Evolutionary conservation across 139 green algal genomes (phyloP), one percentile per base, ranked within the genome.

Genomic region (Bryopsis sp.): DNA sequence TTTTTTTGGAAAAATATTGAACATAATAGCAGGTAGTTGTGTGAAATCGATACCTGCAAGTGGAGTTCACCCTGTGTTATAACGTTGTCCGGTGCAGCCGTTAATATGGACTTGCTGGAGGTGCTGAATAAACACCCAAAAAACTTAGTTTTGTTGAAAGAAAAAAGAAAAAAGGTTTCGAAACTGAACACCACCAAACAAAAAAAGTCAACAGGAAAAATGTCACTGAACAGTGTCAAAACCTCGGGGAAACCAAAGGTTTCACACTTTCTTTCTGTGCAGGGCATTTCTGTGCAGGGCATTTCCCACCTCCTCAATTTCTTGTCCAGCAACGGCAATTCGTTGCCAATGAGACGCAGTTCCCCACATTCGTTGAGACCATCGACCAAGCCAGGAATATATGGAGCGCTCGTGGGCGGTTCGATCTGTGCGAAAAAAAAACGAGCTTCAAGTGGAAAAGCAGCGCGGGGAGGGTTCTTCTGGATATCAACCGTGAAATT

Each of bases 51-150:
- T 1, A 84, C 79, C 78, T 88, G 78, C 47, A 87, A 7, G 62
- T 84, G 72, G 1, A 85, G 67, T 50, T 89, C 83, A 2, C 64
- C 79, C 26, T 75, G 64, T 1, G 82, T 48, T 4, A 62, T 35
- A 1, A 73, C 43, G 3, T 43, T 6, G 58, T 39, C 6, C 31
- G 8, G 5, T n/a, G 8, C 4, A 6, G 26, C 43, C n/a, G 15
- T 39, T 5, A 22, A 3, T 7, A 65, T 6, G 19, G 58, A 65
- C n/a, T 65, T 65, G 32, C 32, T 26, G 6, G 58, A 65, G n/a
- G 58, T 11, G 29, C 29, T 35, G 28, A 46, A 31, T 7, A 65
- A 5, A 24, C 5, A 11, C n/a, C n/a, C n/a, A n/a, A n/a, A n/a
- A n/a, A n/a, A n/a, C n/a, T n/a, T n/a, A n/a, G n/a, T 43, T 39